A percentile compares a stretch with the other conserved stretches of the same genome.
Evolutionary conservation across 1,139 yeast species (phyloP).

Genomic region (Debaryomycetaceae sp.): DNA sequence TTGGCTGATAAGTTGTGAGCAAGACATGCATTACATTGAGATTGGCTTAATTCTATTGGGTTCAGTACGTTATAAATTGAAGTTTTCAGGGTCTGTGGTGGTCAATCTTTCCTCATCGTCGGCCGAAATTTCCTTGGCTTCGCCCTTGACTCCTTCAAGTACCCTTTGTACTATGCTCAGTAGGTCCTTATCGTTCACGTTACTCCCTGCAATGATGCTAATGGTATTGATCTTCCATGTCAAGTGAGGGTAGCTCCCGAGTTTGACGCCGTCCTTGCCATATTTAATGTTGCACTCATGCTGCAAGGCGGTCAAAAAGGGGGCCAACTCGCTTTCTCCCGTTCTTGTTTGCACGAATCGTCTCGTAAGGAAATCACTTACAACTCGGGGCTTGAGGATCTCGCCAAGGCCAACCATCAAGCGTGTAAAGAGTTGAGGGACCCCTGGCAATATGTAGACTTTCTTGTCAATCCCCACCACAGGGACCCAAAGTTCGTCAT

Average conservation of each 20-base stretch:
- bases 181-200: constrained; percentile 26
- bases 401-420: constrained; percentile 36
- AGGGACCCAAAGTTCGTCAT: constrained; percentile 76
- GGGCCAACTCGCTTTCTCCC: constrained; percentile 67
- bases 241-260: constrained; percentile 84
- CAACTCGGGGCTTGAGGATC: constrained; percentile 22
- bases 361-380: constrained; percentile 25
- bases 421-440: constrained; percentile 64
- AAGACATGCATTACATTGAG: constrained; percentile 6
- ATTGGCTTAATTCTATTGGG: background rate
- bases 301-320: constrained; percentile 54
- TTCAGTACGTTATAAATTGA: background rate
- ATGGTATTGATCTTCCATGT: constrained; percentile 60
- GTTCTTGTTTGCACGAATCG: constrained; percentile 58
- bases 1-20: constrained; percentile 53
- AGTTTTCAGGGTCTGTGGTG: constrained; percentile 11
- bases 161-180: constrained; percentile 44
- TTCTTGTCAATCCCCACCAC: constrained; percentile 59
- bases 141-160: constrained; percentile 34
- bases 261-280: constrained; percentile 44
- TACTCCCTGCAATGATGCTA: constrained; percentile 59
- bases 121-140: constrained; percentile 52
- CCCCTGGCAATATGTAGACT: constrained; percentile 75
- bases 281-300: constrained; percentile 32
- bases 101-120: constrained; percentile 47